A percentile compares a stretch with the other conserved stretches of the same genome.
phyloP scores from a whole-genome alignment of 495 filamentous ascomycete species.

The Oidiodendron maius region DNA sequence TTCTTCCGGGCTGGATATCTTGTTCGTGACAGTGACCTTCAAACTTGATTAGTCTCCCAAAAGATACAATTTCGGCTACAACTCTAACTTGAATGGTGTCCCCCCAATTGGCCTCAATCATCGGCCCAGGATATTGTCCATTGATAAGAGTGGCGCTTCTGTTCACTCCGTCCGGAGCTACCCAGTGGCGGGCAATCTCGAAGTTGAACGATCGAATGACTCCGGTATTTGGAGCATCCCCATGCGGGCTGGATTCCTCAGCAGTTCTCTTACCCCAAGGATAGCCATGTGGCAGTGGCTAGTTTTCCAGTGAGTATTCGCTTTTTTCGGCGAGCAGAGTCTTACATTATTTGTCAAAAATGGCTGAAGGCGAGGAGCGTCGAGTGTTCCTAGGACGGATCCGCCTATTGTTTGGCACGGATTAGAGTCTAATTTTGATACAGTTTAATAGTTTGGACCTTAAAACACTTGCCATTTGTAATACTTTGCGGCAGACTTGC shows the following conservation, averaged over 20 bases:
- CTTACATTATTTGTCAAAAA: too few species aligned
- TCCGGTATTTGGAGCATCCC: conserved; percentile 19
- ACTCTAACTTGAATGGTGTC: conserved; percentile 31
- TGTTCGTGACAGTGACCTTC: conserved; percentile 50
- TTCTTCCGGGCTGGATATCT: conserved; percentile 33
- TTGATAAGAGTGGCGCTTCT: neutral
- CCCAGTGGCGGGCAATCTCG: conserved; percentile 30
- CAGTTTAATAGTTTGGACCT: too few species aligned
- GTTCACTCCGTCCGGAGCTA: conserved; percentile 44
- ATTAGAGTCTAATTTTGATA: too few species aligned
- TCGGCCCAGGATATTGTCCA: conserved; percentile 17
- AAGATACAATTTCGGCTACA: too few species aligned
- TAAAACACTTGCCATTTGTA: too few species aligned
- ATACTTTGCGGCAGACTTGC: too few species aligned
- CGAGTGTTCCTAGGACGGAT: too few species aligned
- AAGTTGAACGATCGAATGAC: conserved; percentile 18
- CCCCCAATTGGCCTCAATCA: conserved; percentile 22
- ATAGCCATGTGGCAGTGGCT: conserved; percentile 29
- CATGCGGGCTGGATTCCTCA: conserved; percentile 36
- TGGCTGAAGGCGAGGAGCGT: too few species aligned
- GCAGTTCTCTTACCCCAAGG: conserved; percentile 41
- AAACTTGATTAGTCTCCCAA: too few species aligned
- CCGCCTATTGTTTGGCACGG: too few species aligned
- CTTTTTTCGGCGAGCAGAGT: too few species aligned
- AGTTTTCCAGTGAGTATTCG: too few species aligned